A percentile compares a stretch with the other conserved stretches of the same genome.
Evolutionary conservation across 345 rosid genomes (phyloP).

Genomic region (Crucihimalaya himalaica): DNA sequence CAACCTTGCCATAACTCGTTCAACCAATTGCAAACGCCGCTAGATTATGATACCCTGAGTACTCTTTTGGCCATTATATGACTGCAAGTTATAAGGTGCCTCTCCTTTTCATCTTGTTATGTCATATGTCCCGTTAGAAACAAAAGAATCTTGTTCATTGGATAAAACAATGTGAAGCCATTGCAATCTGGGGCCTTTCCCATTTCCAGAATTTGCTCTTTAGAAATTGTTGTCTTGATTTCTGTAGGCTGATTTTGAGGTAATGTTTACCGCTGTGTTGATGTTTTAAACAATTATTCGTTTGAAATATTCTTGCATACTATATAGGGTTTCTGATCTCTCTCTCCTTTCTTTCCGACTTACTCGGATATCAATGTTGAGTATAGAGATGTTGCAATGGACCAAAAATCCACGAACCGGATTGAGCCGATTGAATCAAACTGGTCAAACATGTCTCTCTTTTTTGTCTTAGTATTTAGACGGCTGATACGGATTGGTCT

Average conservation of each 20-base stretch:
- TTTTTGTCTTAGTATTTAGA: not conserved
- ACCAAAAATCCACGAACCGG: not conserved
- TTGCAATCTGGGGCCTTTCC: slow-evolving; percentile 2
- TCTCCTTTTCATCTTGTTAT: slow-evolving; percentile 2
- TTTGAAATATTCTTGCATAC: not conserved
- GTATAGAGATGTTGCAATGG: not conserved
- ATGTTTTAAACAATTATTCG: slow-evolving; percentile 2
- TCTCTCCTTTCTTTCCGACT: not conserved
- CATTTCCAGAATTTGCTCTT: slow-evolving; percentile 17
- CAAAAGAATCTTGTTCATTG: slow-evolving; percentile 25
- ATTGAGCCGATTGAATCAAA: not conserved
- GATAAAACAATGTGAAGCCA: slow-evolving; percentile 24
- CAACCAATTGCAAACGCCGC: not conserved
- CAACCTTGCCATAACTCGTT: slow-evolving; percentile 1
- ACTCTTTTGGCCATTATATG: slow-evolving; percentile 1
- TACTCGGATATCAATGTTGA: not conserved
- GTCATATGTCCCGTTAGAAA: slow-evolving; percentile 18
- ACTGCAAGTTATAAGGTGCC: slow-evolving; percentile 11
- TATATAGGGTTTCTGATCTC: not conserved
- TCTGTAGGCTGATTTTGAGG: slow-evolving; percentile 11
- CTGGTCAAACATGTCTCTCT: not conserved
- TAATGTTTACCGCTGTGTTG: not conserved
- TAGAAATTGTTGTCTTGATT: not conserved
- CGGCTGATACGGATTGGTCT: not conserved
- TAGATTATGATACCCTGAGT: not conserved